These are phyloP conservation scores for Paraphoma chrysanthemicola DNA, from an alignment of 2,329 filamentous ascomycete species.

Conservation along the genomic window DNA sequence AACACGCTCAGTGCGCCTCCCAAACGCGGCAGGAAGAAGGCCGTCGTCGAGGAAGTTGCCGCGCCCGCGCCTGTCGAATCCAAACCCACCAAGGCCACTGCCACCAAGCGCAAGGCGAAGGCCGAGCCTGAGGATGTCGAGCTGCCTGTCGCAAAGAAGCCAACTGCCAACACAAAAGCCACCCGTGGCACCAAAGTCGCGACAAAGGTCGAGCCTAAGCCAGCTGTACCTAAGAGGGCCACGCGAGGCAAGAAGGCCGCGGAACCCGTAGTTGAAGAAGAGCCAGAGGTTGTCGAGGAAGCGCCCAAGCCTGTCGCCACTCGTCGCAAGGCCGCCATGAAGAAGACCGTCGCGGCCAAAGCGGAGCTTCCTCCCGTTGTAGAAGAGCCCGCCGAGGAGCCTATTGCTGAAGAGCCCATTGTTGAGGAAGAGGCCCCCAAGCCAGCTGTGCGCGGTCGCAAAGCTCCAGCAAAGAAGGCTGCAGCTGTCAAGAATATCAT, in stretches of 20 bases:
- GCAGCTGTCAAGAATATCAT: constrained; percentile 11
- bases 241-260: constrained; percentile 32
- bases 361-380: constrained; percentile 9
- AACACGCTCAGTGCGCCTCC: constrained; percentile 41
- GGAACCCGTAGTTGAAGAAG: constrained; percentile 14
- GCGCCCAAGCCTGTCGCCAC: constrained; percentile 22
- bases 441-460: constrained; percentile 23
- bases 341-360: constrained; percentile 22
- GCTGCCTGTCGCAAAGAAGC: constrained; percentile 23
- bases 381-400: constrained; percentile 14
- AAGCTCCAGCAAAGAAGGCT: constrained; percentile 24
- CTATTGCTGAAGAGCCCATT: constrained; percentile 6
- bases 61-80: constrained; percentile 20
- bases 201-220: constrained; percentile 18
- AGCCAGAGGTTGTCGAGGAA: constrained; percentile 19
- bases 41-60: constrained; percentile 28
- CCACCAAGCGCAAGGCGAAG: constrained; percentile 27
- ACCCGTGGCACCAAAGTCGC: constrained; percentile 30
- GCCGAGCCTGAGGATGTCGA: constrained; percentile 25
- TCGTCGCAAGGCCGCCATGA: constrained; percentile 27
- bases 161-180: constrained; percentile 22
- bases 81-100: constrained; percentile 28
- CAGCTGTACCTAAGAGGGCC: constrained; percentile 30
- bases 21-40: constrained; percentile 39
- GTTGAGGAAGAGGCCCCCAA: constrained; percentile 20